These are phyloP conservation scores for Candida maesae DNA, from an alignment of 805 yeast species.

Conservation along the genomic window DNA sequence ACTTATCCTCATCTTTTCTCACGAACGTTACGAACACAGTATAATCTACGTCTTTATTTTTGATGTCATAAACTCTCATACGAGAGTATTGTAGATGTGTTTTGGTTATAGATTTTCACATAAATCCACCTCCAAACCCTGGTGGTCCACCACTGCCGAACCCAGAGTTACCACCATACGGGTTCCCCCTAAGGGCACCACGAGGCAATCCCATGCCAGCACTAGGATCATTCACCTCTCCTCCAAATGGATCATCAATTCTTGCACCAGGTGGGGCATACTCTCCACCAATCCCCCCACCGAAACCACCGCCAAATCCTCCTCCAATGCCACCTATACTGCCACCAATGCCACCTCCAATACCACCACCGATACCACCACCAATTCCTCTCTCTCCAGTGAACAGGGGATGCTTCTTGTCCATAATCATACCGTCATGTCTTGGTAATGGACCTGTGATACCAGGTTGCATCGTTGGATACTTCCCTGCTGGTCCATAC, in stretches of 20 bases:
- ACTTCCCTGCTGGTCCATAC: constrained; percentile 42
- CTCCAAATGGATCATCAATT: constrained; percentile 14
- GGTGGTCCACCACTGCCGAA: constrained; percentile 11
- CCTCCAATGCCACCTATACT: not conserved
- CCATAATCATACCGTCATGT: constrained; percentile 53
- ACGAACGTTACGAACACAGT: not conserved
- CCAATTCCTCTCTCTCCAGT: not conserved
- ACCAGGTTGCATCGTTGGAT: constrained; percentile 41
- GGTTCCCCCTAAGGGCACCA: constrained; percentile 8
- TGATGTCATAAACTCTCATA: too few species aligned
- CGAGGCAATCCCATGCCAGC: constrained; percentile 16
- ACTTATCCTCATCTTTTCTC: not conserved
- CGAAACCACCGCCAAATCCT: not conserved
- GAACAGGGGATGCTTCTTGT: constrained; percentile 49
- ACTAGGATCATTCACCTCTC: constrained; percentile 2
- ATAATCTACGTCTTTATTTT: not conserved
- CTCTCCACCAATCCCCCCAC: too few species aligned
- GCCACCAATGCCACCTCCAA: not conserved
- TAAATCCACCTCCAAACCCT: constrained; percentile 10
- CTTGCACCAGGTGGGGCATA: constrained; percentile 11
- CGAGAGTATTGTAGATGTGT: too few species aligned
- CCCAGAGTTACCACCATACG: constrained; percentile 1
- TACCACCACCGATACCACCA: not conserved
- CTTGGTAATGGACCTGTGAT: not conserved
- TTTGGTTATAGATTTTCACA: not conserved